Conservation (phyloP, 2,329 filamentous ascomycete genomes). For the Hansfordia pulvinata region DNA sequence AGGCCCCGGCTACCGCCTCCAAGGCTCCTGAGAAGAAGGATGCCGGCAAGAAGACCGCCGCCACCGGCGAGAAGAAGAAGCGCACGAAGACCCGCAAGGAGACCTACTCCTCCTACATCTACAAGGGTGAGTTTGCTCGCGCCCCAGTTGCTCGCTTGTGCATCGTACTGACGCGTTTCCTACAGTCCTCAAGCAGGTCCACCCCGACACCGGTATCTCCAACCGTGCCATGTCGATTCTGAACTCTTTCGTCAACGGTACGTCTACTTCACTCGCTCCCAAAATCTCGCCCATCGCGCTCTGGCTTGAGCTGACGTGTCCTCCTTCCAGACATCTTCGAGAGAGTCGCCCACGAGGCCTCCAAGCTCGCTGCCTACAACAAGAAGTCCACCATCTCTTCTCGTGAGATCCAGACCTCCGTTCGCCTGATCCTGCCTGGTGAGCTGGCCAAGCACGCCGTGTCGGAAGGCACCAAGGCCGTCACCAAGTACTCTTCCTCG, state of each 20-base stretch:
- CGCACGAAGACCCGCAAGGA: conserved; percentile 99
- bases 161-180: conserved; percentile 14
- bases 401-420: conserved; percentile 98
- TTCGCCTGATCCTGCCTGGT: conserved; percentile 93
- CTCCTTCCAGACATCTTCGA: conserved; percentile 80
- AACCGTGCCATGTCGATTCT: conserved; percentile 99
- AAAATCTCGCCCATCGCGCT: neutral
- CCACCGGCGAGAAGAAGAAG: conserved; percentile 99
- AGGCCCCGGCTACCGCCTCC: conserved; percentile 69
- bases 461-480: conserved; percentile 98
- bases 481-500: conserved; percentile 99
- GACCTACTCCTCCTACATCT: conserved; percentile 99
- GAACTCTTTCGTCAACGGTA: conserved; percentile 99
- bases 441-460: conserved; percentile 99
- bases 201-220: conserved; percentile 99
- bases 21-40: conserved; percentile 91
- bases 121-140: conserved; percentile 66
- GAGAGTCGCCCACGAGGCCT: conserved; percentile 95
- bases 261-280: conserved; percentile 17
- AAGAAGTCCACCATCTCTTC: conserved; percentile 99
- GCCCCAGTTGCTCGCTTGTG: no score
- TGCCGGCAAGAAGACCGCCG: conserved; percentile 98
- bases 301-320: conserved; percentile 9
- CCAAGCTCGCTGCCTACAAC: conserved; percentile 99
- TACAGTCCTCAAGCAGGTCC: conserved; percentile 97